Percentiles rank a stretch among this genome's conserved stretches.
Conservation (phyloP, 73 alveolate genomes). For the Paramecium tetraurelia region DNA sequence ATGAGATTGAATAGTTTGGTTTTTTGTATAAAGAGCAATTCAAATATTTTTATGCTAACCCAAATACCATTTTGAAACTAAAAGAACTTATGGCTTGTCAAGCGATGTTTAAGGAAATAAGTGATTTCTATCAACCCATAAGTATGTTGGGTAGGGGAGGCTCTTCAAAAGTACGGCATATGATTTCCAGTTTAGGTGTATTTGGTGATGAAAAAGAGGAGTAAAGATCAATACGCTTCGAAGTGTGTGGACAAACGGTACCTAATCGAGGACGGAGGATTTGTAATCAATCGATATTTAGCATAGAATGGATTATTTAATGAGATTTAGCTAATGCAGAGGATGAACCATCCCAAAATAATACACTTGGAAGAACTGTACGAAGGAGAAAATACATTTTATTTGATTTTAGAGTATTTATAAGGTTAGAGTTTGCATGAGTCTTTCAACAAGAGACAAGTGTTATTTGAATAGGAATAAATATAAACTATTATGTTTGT, state of each 20-base stretch:
- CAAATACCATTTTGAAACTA: background rate
- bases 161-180: background rate
- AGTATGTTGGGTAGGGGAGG: conserved; percentile 40
- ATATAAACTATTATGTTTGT: conserved; percentile 12
- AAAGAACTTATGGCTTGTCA: background rate
- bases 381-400: conserved; percentile 10
- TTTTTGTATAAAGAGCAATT: background rate
- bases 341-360: conserved; percentile 22
- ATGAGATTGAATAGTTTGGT: background rate
- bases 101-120: conserved; percentile 3
- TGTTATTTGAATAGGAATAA: background rate
- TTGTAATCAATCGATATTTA: background rate
- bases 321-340: background rate
- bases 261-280: conserved; percentile 9
- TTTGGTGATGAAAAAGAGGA: background rate
- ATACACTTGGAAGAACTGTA: conserved; percentile 1
- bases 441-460: background rate
- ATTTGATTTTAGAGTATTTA: background rate
- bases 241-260: conserved; percentile 31
- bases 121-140: background rate
- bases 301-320: conserved; percentile 17
- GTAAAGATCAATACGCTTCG: background rate
- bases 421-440: conserved; percentile 10
- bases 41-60: background rate
- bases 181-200: background rate